phyloP scores from a whole-genome alignment of 495 filamentous ascomycete species.

The Penicillium daleae region DNA sequence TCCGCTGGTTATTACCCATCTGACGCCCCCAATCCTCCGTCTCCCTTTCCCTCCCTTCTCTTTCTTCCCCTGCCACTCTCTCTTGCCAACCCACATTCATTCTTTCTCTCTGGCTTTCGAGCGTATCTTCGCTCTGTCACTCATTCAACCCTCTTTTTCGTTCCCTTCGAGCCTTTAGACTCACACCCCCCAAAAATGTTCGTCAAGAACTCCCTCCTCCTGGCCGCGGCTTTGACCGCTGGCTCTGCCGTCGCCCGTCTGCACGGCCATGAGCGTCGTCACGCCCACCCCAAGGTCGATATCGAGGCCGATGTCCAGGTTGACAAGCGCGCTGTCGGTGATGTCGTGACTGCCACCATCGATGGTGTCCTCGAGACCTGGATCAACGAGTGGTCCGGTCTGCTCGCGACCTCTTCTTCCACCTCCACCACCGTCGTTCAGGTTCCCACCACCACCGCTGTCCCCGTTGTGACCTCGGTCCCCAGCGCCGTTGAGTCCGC shows the following conservation, averaged over 20 bases:
- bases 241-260: conserved; percentile 46
- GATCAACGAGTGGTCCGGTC: conserved; percentile 64
- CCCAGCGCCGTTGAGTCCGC: conserved; percentile 19
- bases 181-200: conserved; percentile 33
- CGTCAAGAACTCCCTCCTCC: conserved; percentile 45
- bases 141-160: conserved; percentile 34
- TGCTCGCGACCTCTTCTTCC: conserved; percentile 28
- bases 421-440: conserved; percentile 23
- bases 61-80: conserved; percentile 24
- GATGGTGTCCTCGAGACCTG: conserved; percentile 64
- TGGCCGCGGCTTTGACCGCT: conserved; percentile 48
- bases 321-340: conserved; percentile 49
- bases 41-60: conserved; percentile 21
- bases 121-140: conserved; percentile 36
- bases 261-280: conserved; percentile 53
- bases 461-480: conserved; percentile 18
- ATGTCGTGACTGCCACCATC: conserved; percentile 62
- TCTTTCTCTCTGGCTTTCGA: conserved; percentile 23
- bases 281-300: conserved; percentile 33
- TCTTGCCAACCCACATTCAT: conserved; percentile 34
- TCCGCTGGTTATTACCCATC: conserved; percentile 21
- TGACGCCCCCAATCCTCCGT: conserved; percentile 20
- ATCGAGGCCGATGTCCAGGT: conserved; percentile 43
- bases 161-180: conserved; percentile 18
- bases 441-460: conserved; percentile 26